Base-by-base conservation (phyloP, 2,329 filamentous ascomycete species). In the Stachybotrys echinatus region DNA sequence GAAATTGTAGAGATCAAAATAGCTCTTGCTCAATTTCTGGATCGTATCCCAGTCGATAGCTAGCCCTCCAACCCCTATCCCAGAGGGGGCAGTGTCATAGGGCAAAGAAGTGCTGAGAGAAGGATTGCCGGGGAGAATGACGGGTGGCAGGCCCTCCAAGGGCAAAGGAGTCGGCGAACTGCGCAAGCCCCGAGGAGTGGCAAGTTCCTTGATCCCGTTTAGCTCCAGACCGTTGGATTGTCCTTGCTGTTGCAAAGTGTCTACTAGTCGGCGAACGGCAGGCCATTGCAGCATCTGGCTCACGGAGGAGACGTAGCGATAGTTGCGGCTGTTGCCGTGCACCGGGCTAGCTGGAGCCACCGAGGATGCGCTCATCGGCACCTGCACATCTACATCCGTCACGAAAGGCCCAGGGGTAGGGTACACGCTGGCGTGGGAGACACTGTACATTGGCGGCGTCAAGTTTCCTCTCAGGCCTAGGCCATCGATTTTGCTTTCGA, bases 1-100 rank as follows among this genome's bases (percentile, higher is more conserved):
- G 12, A 80, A 68, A 58, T 84, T 84, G 64, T 81, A 80, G 2
- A 73, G 77, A 55, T 81, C 75, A 58, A 85, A 85, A 58, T 80
- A 85, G 1, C 73, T 71, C 45, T 76, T 77, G 50, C 73, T 72
- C 37, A 80, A 67, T 21, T 68, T 66, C 50, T 75, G 71, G 64
- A 83, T 76, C 3, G 68, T 67, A 6, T 79, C 75, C 61, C 73
- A 73, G 12, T 68, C 71, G 45, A 83, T 55, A 21, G 53, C 58
- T 3, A 59, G 52, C 6, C 51, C 50, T 14, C 39, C 58, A 1
- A 56, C 45, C 22, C 52, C 53, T n/a, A 59, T 50, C 23, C 50
- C 22, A 10, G 54, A 45, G 3, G 54, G 14, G 12, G 56, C 45
- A 12, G 48, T 52, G 5, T 56, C 51, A 31, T 58, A 54, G 34